These are phyloP conservation scores for Periconia sp. DNA, from an alignment of 2,329 filamentous ascomycete species.

Conservation along the genomic window DNA sequence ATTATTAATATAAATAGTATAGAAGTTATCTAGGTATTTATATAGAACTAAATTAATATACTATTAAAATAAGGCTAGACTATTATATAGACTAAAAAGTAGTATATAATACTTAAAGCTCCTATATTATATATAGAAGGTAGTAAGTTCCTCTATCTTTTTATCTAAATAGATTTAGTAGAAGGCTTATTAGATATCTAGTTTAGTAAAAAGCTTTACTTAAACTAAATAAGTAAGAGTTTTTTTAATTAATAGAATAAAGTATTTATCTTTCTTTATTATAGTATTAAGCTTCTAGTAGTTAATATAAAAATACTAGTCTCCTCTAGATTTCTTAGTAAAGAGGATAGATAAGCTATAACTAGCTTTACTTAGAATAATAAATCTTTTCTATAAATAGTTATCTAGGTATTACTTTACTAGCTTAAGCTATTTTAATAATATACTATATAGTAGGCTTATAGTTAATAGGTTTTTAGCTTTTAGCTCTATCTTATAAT, in stretches of 20 bases:
- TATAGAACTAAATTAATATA: too few relatives aligned
- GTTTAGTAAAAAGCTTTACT: conserved; percentile 12
- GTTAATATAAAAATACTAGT: conserved; percentile 10
- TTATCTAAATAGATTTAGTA: conserved; percentile 9
- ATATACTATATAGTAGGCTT: too few relatives aligned
- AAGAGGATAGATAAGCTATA: not conserved
- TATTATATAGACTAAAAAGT: conserved; percentile 15
- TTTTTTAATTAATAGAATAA: conserved; percentile 6
- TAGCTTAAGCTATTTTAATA: too few relatives aligned
- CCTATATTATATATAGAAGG: conserved; percentile 9
- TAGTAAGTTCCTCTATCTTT: conserved; percentile 10
- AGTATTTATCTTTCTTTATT: conserved; percentile 9
- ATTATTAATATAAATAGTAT: conserved; percentile 10
- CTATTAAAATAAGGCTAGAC: conserved; percentile 7
- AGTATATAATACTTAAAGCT: conserved; percentile 15
- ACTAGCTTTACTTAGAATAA: conserved; percentile 1
- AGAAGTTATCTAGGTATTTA: too few relatives aligned
- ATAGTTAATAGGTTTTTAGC: too few relatives aligned
- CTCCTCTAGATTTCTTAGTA: too few relatives aligned
- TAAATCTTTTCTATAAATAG: not conserved
- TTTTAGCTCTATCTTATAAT: too few relatives aligned
- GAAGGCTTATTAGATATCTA: conserved; percentile 10
- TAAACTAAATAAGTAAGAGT: conserved; percentile 3
- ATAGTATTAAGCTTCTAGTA: conserved; percentile 14
- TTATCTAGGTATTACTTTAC: too few relatives aligned